A percentile compares a stretch with the other conserved stretches of the same genome.
phyloP scores from a whole-genome alignment of 2,329 filamentous ascomycete genomes.

The Diplodia intermedia region DNA sequence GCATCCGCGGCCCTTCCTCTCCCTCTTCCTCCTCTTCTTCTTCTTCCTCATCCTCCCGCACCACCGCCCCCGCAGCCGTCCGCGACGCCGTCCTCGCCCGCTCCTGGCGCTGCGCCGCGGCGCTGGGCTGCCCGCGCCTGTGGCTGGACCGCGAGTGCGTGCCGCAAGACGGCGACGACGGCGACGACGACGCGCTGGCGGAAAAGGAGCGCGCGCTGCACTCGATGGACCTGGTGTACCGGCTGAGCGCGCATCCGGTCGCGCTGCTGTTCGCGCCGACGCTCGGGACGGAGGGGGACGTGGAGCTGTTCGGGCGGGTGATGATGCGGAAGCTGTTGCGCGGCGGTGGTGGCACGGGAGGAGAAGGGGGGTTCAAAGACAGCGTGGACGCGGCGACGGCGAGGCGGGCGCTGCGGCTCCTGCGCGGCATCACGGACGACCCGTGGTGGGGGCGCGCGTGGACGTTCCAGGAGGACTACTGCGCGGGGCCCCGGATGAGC shows the following conservation, averaged over 20 bases:
- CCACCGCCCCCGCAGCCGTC: not conserved
- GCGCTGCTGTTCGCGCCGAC: conserved; percentile 30
- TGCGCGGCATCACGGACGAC: conserved; percentile 31
- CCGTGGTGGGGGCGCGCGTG: conserved; percentile 34
- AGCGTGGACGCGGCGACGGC: conserved; percentile 7
- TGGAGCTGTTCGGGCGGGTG: conserved; percentile 21
- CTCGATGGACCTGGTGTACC: conserved; percentile 34
- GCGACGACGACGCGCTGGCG: not conserved
- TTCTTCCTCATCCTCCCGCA: not conserved
- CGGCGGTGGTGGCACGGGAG: not conserved
- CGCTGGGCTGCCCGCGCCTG: conserved; percentile 6
- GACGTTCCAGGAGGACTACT: conserved; percentile 35
- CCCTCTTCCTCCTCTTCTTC: not conserved
- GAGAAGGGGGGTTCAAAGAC: conserved; percentile 4
- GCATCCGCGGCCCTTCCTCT: not conserved
- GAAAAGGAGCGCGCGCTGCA: conserved; percentile 31
- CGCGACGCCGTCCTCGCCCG: conserved; percentile 33
- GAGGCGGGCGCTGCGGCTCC: not conserved
- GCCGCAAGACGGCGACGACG: conserved; percentile 15
- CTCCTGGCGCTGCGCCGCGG: conserved; percentile 10
- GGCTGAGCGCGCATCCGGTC: conserved; percentile 24
- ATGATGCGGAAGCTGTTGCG: conserved; percentile 21
- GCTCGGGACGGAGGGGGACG: conserved; percentile 10
- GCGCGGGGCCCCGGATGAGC: conserved; percentile 31
- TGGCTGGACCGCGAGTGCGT: conserved; percentile 35